phyloP scores from a whole-genome alignment of 2,329 filamentous ascomycete genomes.

The Monilinia fructigena region DNA sequence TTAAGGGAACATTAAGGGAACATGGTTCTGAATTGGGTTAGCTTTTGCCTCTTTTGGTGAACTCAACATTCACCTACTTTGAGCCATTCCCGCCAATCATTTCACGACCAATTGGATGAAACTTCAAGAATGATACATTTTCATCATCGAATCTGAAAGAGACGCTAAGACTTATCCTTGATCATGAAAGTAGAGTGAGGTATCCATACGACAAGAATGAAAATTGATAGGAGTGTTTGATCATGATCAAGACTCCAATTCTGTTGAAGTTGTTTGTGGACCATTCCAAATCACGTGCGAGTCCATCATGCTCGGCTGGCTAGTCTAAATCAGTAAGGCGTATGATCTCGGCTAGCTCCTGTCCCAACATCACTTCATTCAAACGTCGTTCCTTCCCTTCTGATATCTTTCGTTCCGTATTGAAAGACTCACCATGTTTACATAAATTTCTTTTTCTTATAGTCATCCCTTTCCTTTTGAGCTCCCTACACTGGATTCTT shows the following conservation, averaged over 20 bases:
- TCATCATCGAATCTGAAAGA: neutral
- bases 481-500: neutral
- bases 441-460: neutral
- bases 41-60: slow-evolving; percentile 6
- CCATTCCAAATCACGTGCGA: neutral
- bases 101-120: neutral
- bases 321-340: slow-evolving; percentile 2
- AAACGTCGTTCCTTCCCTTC: slow-evolving; percentile 2
- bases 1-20: neutral
- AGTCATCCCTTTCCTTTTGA: neutral
- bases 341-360: neutral
- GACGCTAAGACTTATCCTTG: no score
- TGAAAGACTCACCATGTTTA: neutral
- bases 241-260: neutral
- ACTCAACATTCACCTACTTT: slow-evolving; percentile 8
- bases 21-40: slow-evolving; percentile 1
- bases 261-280: neutral
- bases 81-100: neutral
- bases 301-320: fast-evolving
- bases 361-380: slow-evolving; percentile 12
- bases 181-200: neutral
- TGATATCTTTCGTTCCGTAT: neutral
- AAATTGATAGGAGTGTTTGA: neutral
- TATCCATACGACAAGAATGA: neutral
- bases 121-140: neutral